Base-by-base conservation (phyloP, 164 flowering plant genomes). In the Stephania japonica region DNA sequence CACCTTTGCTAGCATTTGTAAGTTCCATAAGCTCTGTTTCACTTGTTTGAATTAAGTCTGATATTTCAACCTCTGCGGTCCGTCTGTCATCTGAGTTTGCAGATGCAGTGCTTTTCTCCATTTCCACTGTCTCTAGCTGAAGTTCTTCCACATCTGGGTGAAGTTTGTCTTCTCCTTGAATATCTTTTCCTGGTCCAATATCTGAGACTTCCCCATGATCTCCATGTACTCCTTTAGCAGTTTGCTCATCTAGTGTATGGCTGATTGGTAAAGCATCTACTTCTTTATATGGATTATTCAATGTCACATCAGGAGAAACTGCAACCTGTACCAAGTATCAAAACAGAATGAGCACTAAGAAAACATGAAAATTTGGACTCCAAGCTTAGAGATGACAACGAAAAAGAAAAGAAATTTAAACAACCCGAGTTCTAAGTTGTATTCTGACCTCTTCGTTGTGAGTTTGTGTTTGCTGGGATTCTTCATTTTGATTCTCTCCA, bases 151-250 rank as follows among this genome's bases (percentile, higher is more conserved):
- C 68, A 62, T 64, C 75, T 68, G 25, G 69, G 16, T 49, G 41
- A 16, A 13, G 56, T 77, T 27, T 44, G 69, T 67, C 53, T 76
- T 43, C 70, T 73, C 76, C 69, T 21, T 42, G 49, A 47, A 64
- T 16, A n/a, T 75, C 61, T 69, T 72, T 72, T 69, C 53, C 68
- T 67, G 73, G 71, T 72, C 59, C 68, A 70, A 62, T 24, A 26
- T 42, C 43, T 43, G 75, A 41, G 21, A 63, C 59, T 65, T 69
- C 65, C 18, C 70, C 66, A 23, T 25, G 24, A 14, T 71, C 19
- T 59, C 19, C 64, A n/a, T 7, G 18, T 65, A 21, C 75, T 14
- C 49, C 47, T 65, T 73, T 25, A 38, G 27, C 42, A 59, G 76
- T 44, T 27, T 72, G 76, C 70, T 79, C 74, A 59, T 19, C 64